A percentile compares a stretch with the other conserved stretches of the same genome.
phyloP scores from a whole-genome alignment of 768 basidiomycete genomes.

The Pulveroboletus sp. region DNA sequence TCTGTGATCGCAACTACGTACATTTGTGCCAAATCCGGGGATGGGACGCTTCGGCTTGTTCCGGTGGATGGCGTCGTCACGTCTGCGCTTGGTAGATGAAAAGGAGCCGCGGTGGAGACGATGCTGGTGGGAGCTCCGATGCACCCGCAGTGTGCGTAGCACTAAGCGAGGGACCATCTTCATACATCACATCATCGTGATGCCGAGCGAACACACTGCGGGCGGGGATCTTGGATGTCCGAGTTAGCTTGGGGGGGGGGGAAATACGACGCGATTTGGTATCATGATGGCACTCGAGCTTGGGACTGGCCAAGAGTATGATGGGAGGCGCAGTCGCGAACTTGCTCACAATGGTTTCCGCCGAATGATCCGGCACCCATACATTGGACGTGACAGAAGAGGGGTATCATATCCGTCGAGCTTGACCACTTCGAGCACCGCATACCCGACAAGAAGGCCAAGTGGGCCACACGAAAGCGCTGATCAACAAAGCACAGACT shows the following conservation, averaged over 20 bases:
- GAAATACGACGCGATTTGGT: too few species aligned
- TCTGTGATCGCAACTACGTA: not conserved
- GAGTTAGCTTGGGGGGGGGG: too few species aligned
- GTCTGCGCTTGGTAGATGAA: conserved; percentile 5
- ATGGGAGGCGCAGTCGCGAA: not conserved
- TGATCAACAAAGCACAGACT: conserved; percentile 2
- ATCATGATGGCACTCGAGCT: too few species aligned
- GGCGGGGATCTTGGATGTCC: conserved; percentile 6
- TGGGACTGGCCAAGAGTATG: not conserved
- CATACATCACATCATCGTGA: not conserved
- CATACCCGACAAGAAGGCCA: conserved; percentile 12
- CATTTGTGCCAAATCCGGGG: not conserved
- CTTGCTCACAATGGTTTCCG: conserved; percentile 9
- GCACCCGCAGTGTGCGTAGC: conserved; percentile 9
- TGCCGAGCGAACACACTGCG: conserved; percentile 12
- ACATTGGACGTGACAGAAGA: conserved; percentile 4
- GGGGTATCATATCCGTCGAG: not conserved
- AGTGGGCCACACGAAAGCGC: conserved; percentile 4
- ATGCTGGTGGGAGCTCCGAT: conserved; percentile 10
- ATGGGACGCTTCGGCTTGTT: not conserved
- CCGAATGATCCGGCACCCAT: conserved; percentile 13
- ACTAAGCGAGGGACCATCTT: not conserved
- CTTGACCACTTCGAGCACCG: conserved; percentile 11
- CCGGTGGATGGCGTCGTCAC: not conserved
- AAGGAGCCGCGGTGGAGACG: conserved; percentile 7